These are phyloP conservation scores for Thielaviopsis populi DNA, from an alignment of 2,329 filamentous ascomycete species.

Conservation along the genomic window DNA sequence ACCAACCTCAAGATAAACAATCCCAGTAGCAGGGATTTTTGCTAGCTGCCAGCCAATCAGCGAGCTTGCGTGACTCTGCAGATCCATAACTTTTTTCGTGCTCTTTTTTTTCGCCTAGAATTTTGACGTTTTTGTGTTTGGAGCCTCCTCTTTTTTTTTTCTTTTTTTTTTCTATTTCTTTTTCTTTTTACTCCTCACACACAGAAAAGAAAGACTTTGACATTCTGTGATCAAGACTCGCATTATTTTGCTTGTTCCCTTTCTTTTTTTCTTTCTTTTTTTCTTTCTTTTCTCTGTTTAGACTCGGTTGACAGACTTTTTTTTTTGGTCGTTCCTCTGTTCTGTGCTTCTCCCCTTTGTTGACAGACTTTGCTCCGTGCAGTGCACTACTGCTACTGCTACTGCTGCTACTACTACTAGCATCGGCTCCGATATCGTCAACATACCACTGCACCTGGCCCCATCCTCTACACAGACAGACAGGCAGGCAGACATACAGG, in stretches of 20 bases:
- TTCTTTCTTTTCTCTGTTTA: background rate
- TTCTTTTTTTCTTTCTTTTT: slow-evolving; percentile 5
- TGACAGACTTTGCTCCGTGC: background rate
- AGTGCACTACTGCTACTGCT: background rate
- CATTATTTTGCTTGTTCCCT: background rate
- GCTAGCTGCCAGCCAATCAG: background rate
- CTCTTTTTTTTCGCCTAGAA: background rate
- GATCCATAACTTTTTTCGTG: background rate
- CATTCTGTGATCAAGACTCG: too few relatives aligned
- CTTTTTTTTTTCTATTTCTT: background rate
- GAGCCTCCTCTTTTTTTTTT: background rate
- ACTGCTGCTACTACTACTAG: too few relatives aligned
- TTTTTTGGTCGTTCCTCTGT: too few relatives aligned
- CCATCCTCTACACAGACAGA: background rate
- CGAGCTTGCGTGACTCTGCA: background rate
- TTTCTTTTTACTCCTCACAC: too few relatives aligned
- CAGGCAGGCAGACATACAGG: background rate
- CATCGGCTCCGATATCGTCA: background rate
- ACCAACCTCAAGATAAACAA: background rate
- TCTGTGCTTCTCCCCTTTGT: background rate
- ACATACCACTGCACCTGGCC: background rate
- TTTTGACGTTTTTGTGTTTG: background rate
- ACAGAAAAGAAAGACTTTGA: too few relatives aligned
- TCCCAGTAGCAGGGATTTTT: background rate
- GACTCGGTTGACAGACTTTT: too few relatives aligned